Evolutionary conservation across 169 alveolate genomes (phyloP).

Genomic region (Plasmodium fragile): DNA sequence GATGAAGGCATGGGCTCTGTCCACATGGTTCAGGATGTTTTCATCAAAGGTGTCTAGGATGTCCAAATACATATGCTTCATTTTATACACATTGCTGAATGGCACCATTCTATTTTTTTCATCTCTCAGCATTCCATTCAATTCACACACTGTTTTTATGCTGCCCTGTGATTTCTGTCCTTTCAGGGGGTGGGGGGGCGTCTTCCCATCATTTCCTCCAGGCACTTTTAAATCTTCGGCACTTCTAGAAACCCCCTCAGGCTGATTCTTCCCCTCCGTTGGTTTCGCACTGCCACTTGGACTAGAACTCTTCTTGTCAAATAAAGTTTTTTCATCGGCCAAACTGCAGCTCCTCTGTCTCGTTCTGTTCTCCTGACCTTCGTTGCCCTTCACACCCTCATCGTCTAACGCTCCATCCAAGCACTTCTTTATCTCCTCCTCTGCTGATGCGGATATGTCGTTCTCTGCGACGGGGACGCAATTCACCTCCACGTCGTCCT

Average conservation of each 20-base stretch:
- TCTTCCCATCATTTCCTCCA: neutral
- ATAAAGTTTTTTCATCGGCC: neutral
- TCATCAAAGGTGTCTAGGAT: conserved; percentile 64
- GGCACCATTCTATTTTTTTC: neutral
- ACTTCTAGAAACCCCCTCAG: neutral
- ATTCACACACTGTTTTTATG: conserved; percentile 25
- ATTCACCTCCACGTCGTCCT: neutral
- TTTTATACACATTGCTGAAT: conserved; percentile 16
- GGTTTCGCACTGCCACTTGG: too few relatives aligned
- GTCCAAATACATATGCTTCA: conserved; percentile 61
- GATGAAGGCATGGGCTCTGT: conserved; percentile 52
- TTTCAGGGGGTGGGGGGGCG: neutral
- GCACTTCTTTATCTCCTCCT: neutral
- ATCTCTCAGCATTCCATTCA: conserved; percentile 16
- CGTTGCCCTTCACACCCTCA: too few relatives aligned
- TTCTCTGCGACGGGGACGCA: neutral
- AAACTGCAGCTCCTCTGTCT: neutral
- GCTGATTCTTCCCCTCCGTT: neutral
- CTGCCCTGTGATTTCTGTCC: neutral
- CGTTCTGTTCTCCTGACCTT: neutral
- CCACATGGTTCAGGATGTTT: conserved; percentile 36
- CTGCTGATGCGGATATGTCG: neutral
- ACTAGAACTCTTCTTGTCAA: neutral
- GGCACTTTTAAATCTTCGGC: neutral
- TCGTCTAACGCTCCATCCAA: neutral